These are phyloP conservation scores for Aristolochia fimbriata DNA, from an alignment of 164 flowering plant genomes.

Conservation along the genomic window DNA sequence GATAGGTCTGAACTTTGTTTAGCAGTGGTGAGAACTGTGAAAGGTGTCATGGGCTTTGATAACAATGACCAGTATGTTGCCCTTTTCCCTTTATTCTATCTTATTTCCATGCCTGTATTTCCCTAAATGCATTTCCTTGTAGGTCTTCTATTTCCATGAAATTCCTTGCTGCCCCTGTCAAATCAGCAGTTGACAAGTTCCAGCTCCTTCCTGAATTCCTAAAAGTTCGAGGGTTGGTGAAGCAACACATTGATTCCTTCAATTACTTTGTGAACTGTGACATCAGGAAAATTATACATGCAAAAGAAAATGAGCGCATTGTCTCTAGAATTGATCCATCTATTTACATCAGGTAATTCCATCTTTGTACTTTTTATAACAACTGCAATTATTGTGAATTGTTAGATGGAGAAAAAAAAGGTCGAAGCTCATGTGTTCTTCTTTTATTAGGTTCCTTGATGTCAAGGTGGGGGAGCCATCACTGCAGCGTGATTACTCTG, in stretches of 20 bases:
- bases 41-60: too few species aligned
- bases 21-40: too few species aligned
- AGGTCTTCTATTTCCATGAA: constrained; percentile 1
- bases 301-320: constrained; percentile 38
- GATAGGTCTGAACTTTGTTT: too few species aligned
- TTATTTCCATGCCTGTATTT: too few species aligned
- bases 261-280: constrained; percentile 63
- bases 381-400: neutral
- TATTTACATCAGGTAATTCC: constrained; percentile 37
- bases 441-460: constrained; percentile 40
- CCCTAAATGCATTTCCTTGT: too few species aligned
- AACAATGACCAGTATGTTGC: too few species aligned
- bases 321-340: constrained; percentile 25
- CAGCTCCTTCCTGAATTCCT: constrained; percentile 84
- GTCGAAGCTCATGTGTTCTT: constrained; percentile 14
- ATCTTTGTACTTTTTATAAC: neutral
- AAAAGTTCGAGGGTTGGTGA: constrained; percentile 91
- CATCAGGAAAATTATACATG: constrained; percentile 65
- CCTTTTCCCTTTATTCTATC: too few species aligned
- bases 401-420: neutral
- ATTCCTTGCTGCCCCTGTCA: constrained; percentile 42
- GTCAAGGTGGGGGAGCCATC: constrained; percentile 60
- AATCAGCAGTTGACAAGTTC: constrained; percentile 58
- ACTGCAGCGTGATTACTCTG: constrained; percentile 17
- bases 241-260: constrained; percentile 89